Base-by-base conservation (phyloP, 331 rosid species). In the Ulmus americana region DNA sequence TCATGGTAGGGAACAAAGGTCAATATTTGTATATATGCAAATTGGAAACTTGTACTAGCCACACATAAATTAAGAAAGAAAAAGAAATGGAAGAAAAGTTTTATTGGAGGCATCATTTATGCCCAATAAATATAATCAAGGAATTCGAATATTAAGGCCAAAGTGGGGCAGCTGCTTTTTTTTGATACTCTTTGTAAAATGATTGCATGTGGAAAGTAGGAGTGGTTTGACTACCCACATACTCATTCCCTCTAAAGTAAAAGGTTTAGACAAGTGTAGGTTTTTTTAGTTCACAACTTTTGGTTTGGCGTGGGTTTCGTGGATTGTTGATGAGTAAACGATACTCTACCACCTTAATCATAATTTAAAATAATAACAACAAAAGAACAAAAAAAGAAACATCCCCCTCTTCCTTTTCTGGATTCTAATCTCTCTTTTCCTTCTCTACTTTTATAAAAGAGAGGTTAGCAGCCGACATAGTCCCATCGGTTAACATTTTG, bases 141-240 rank as follows among this genome's bases (percentile, higher is more conserved):
- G 48, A 48, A 64, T 40, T 43, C 55, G 55, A 65, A 28, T 28
- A 28, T 28, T 28, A 28, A 53, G 6, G 67, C 41, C 38, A 65
- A 61, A 53, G 64, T 63, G 65, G 59, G 35, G 39, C 38, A 52
- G 47, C 16, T 61, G 41, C 68, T 61, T 62, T 50, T 20, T 51
- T 45, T 51, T 71, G 49, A 28, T 28, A 28, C 3, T 28, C 45
- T 12, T 8, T 45, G 40, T 40, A 47, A 28, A 28, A 64, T 73
- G 77, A 73, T 66, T 66, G 68, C 73, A 66, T 66, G 45, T 35
- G 63, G 48, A 74, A 55, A 61, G 9, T 13, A 38, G 10, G 50
- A 16, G 70, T 28, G 62, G 59, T 43, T 68, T 68, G 74, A 74
- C 61, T 43, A 59, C 50, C 47, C 47, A 38, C 41, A 50, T 63